These are phyloP conservation scores for Leccinellum luteum DNA, from an alignment of 768 basidiomycete genomes.

Conservation along the genomic window DNA sequence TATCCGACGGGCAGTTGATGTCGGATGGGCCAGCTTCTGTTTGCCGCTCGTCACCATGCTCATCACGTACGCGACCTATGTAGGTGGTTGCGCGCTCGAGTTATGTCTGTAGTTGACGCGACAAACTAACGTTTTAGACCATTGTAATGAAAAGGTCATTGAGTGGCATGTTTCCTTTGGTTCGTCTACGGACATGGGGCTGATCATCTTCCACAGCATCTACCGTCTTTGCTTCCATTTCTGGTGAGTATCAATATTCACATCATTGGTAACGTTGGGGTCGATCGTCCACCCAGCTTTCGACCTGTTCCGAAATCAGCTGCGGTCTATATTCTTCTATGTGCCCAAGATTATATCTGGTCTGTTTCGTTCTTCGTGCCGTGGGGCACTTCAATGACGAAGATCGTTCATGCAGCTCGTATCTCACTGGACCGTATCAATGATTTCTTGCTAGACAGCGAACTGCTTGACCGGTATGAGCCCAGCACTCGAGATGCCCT, in stretches of 20 bases:
- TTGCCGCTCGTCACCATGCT: conserved; percentile 1
- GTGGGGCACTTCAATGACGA: too few species aligned
- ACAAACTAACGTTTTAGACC: background rate
- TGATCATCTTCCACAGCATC: background rate
- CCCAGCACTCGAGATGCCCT: background rate
- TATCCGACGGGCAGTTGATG: background rate
- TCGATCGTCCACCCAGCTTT: background rate
- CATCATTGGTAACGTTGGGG: too few species aligned
- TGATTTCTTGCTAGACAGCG: background rate
- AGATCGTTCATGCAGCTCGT: background rate
- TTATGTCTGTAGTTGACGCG: background rate
- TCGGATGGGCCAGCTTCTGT: background rate
- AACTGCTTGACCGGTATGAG: conserved; percentile 3
- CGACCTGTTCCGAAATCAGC: background rate
- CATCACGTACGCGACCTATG: conserved; percentile 1
- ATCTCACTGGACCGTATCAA: conserved; percentile 5
- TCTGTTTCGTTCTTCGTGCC: background rate
- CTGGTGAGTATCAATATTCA: background rate
- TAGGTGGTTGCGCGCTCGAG: background rate
- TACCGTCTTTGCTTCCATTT: conserved; percentile 2
- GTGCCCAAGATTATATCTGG: background rate
- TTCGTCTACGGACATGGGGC: background rate
- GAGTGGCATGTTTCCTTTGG: background rate
- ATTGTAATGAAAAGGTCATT: background rate
- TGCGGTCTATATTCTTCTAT: background rate